Conservation (phyloP, 176 grass and related monocot species). For the Oryza meridionalis region DNA sequence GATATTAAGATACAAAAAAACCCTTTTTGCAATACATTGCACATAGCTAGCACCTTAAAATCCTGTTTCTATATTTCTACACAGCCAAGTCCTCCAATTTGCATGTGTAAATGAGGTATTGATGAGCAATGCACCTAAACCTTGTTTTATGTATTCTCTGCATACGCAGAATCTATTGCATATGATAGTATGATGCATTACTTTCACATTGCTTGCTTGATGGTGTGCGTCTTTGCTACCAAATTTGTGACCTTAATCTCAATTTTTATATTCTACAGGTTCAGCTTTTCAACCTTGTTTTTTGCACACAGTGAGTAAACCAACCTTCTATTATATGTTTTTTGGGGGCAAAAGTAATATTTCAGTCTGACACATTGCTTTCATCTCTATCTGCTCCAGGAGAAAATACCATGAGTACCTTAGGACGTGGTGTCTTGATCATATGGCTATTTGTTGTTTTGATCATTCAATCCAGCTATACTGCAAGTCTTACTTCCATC, state of each 20-base stretch:
- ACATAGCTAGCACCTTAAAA: slow-evolving; percentile 1
- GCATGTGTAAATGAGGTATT: not conserved
- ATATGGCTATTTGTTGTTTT: slow-evolving; percentile 98
- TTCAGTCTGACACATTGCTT: slow-evolving; percentile 16
- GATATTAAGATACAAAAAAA: slow-evolving; percentile 22
- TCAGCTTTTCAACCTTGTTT: slow-evolving; percentile 97
- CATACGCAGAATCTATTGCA: slow-evolving; percentile 5
- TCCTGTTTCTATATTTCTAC: not conserved
- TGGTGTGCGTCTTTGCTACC: slow-evolving; percentile 19
- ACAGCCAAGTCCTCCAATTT: not conserved
- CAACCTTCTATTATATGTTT: slow-evolving; percentile 31
- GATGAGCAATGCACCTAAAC: not conserved
- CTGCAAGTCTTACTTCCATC: slow-evolving; percentile 95
- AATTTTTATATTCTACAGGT: slow-evolving; percentile 62
- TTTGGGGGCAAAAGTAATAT: slow-evolving; percentile 22
- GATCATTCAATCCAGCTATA: slow-evolving; percentile 97
- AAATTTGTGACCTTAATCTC: slow-evolving; percentile 34
- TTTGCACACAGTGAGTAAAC: slow-evolving; percentile 93
- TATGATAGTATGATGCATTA: not conserved
- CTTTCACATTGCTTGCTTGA: not conserved
- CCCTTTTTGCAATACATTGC: not conserved
- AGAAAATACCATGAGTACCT: slow-evolving; percentile 83
- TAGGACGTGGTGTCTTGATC: slow-evolving; percentile 80
- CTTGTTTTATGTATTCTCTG: not conserved
- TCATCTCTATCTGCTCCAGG: slow-evolving; percentile 47